Evolutionary conservation across 495 filamentous ascomycete species (phyloP), one percentile per base, ranked within the genome.

Genomic region (Talaromyces trachyspermus): DNA sequence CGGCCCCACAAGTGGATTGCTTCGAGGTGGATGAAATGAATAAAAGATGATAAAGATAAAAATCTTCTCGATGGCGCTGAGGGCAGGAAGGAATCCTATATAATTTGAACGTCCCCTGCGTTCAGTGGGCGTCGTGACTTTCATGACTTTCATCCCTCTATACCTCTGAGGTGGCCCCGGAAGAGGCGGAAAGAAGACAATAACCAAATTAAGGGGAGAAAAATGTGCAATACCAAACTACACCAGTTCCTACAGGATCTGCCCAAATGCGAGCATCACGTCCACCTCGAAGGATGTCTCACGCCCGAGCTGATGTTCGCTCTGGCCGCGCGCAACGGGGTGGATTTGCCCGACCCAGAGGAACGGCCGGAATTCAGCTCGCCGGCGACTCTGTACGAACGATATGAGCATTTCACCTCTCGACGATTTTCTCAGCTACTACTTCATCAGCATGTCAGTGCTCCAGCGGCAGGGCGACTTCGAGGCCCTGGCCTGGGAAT

Each of bases 221-320:
- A 17, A 35, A 46, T 46, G 44, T 46, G 44, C 30, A 36, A 46
- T 24, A 46, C 27, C 19, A 46, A 46, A 29, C n/a, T 76, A 30
- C 84, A 87, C 60, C 52, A 67, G 26, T 80, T 86, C 56, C 77
- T 91, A 26, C 61, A 68, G 29, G 71, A 72, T 18, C 76, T 89
- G 20, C 86, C 86, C 30, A 89, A 87, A 71, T 83, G 77, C 63
- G 86, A 89, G 53, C 86, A 88, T 58, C 85, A 92, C 59, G 75
- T 89, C 43, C 86, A 89, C 54, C 70, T 89, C 4, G 84, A 87
- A 58, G 85, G 85, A 41, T 79, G 81, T 14, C 70, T 89, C 18
- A 76, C 77, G 18, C 82, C 84, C 11, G 61, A 71, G 33, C 68
- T 86, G 15, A 80, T 88, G 52, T 89, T 89, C 69, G 48, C 66